These are phyloP conservation scores for Schizophyllum amplum DNA, from an alignment of 1,284 basidiomycete genomes.

Conservation along the genomic window DNA sequence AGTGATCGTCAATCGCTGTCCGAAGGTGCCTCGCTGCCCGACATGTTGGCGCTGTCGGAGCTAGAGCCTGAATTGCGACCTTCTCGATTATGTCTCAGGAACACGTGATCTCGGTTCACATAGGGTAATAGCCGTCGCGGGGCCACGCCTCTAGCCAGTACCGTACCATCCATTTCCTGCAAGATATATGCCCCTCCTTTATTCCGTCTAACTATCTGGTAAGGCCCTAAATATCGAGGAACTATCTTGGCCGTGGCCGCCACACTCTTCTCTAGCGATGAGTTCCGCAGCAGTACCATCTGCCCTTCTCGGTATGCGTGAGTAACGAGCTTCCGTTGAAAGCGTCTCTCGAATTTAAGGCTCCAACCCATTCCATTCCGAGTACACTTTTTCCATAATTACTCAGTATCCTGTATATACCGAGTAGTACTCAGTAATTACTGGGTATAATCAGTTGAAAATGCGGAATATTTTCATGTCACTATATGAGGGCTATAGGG, in stretches of 20 bases:
- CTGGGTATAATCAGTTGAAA: too few relatives aligned
- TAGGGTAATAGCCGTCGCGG: neutral
- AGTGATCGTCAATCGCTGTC: too few relatives aligned
- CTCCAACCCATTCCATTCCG: too few relatives aligned
- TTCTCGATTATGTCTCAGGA: neutral
- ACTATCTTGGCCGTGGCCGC: neutral
- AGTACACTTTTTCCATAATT: too few relatives aligned
- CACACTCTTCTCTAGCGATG: neutral
- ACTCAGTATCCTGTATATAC: too few relatives aligned
- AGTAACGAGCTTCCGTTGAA: too few relatives aligned
- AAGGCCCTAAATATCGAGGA: conserved; percentile 4
- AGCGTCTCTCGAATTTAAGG: too few relatives aligned
- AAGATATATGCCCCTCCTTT: conserved; percentile 4
- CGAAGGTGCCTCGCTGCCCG: too few relatives aligned
- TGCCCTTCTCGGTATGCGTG: conserved; percentile 3
- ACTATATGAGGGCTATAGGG: too few relatives aligned
- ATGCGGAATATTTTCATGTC: too few relatives aligned
- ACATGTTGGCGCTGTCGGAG: neutral
- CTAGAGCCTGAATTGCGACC: neutral
- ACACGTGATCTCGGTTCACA: conserved; percentile 2
- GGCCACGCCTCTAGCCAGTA: neutral
- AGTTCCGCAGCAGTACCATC: conserved; percentile 3
- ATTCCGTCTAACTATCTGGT: neutral
- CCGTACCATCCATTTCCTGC: conserved; percentile 3
- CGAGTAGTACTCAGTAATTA: too few relatives aligned